Evolutionary conservation across 768 basidiomycete species (phyloP).

Genomic region (Aureoboletus auriporus): DNA sequence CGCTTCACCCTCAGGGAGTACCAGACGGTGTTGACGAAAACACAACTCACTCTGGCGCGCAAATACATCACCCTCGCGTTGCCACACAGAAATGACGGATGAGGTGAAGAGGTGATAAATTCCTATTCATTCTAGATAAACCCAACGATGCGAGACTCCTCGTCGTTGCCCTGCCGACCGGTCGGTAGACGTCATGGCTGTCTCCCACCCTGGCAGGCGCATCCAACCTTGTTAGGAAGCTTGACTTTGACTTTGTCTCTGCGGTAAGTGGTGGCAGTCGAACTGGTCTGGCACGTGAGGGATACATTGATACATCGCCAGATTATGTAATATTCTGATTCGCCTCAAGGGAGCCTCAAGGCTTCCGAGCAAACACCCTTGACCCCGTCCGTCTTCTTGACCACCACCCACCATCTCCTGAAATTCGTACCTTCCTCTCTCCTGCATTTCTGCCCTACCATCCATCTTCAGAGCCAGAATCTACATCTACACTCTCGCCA

Average conservation of each 20-base stretch:
- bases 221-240: not conserved
- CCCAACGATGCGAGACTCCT: constrained; percentile 19
- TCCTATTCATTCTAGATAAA: not conserved
- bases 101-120: not conserved
- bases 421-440: too few species aligned
- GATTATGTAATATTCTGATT: too few species aligned
- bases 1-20: not conserved
- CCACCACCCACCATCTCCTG: too few species aligned
- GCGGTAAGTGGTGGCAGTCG: too few species aligned
- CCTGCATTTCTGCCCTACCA: too few species aligned
- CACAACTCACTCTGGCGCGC: not conserved
- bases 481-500: too few species aligned
- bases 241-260: not conserved
- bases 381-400: too few species aligned
- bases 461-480: too few species aligned
- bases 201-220: constrained; percentile 14
- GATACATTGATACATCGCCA: too few species aligned
- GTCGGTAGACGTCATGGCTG: constrained; percentile 28
- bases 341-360: too few species aligned
- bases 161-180: constrained; percentile 24
- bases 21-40: not conserved
- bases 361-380: too few species aligned
- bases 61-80: not conserved
- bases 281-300: too few species aligned
- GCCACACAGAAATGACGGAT: not conserved